These are phyloP conservation scores for Anthostomella pinea DNA, from an alignment of 2,329 filamentous ascomycete genomes.

Conservation along the genomic window DNA sequence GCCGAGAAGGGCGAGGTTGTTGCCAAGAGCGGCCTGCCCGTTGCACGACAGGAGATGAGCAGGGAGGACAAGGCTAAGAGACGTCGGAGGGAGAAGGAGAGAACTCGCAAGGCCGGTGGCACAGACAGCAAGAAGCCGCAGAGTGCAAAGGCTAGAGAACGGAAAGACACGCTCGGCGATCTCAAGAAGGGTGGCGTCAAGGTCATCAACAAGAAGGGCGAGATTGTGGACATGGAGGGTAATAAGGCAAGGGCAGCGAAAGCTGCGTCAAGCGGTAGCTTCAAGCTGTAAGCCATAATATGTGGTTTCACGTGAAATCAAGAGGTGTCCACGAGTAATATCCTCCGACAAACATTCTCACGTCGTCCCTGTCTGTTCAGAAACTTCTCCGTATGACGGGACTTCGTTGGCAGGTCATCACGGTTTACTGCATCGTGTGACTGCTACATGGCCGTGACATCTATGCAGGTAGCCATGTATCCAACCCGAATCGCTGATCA, in stretches of 20 bases:
- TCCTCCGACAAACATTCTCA: neutral
- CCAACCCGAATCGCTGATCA: no score
- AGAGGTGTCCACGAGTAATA: no score
- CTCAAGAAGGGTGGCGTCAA: slow-evolving; percentile 73
- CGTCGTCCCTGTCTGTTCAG: no score
- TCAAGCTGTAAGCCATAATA: slow-evolving; percentile 60
- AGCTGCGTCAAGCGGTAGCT: slow-evolving; percentile 53
- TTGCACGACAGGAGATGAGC: slow-evolving; percentile 82
- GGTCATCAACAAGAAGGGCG: slow-evolving; percentile 87
- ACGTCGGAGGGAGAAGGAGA: slow-evolving; percentile 81
- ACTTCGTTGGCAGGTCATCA: no score
- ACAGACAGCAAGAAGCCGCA: slow-evolving; percentile 44
- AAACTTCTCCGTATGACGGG: no score
- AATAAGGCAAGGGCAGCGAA: slow-evolving; percentile 62
- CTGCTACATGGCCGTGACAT: no score
- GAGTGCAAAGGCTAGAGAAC: slow-evolving; percentile 58
- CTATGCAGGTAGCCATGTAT: no score
- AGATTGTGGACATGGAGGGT: slow-evolving; percentile 79
- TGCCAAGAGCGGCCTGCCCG: slow-evolving; percentile 70
- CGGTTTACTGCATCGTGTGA: no score
- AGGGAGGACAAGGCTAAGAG: slow-evolving; percentile 79
- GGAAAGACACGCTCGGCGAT: slow-evolving; percentile 45
- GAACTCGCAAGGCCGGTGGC: slow-evolving; percentile 66
- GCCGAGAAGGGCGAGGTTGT: slow-evolving; percentile 69
- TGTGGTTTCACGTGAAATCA: no score